A percentile compares a stretch with the other conserved stretches of the same genome.
These are phyloP conservation scores for Boechera retrofracta DNA, from an alignment of 345 rosid species.

Conservation along the genomic window DNA sequence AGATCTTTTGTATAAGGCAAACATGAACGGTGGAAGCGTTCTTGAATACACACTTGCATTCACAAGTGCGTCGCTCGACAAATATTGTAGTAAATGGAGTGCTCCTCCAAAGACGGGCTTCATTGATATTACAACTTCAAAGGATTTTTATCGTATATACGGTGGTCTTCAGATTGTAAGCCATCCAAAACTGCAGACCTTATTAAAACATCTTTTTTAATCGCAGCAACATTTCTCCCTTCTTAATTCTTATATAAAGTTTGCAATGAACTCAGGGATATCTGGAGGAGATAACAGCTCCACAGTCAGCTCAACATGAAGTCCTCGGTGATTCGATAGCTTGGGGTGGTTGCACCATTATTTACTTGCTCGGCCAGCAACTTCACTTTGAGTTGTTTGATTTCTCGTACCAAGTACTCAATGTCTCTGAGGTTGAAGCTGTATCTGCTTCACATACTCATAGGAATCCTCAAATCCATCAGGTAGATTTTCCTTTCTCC, in stretches of 20 bases:
- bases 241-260: neutral
- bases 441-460: constrained; percentile 61
- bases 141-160: constrained; percentile 89
- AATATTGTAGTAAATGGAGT: constrained; percentile 96
- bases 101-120: constrained; percentile 96
- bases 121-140: constrained; percentile 93
- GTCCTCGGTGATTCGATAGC: constrained; percentile 90
- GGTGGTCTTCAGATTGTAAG: constrained; percentile 98
- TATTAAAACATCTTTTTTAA: neutral
- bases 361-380: constrained; percentile 95
- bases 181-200: constrained; percentile 27
- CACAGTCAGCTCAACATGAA: constrained; percentile 58
- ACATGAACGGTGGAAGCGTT: constrained; percentile 85
- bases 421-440: constrained; percentile 93
- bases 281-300: constrained; percentile 71
- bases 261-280: constrained; percentile 63
- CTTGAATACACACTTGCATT: constrained; percentile 98
- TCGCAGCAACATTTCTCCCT: neutral
- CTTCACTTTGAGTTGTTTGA: constrained; percentile 97
- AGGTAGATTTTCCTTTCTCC: constrained; percentile 53
- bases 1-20: constrained; percentile 97
- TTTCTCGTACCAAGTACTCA: constrained; percentile 95
- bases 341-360: constrained; percentile 98
- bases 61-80: constrained; percentile 93
- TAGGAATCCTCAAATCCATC: constrained; percentile 61